Percentiles rank a stretch among this genome's conserved stretches.
Conservation (phyloP, 1,284 basidiomycete genomes). For the Malassezia obtusa region DNA sequence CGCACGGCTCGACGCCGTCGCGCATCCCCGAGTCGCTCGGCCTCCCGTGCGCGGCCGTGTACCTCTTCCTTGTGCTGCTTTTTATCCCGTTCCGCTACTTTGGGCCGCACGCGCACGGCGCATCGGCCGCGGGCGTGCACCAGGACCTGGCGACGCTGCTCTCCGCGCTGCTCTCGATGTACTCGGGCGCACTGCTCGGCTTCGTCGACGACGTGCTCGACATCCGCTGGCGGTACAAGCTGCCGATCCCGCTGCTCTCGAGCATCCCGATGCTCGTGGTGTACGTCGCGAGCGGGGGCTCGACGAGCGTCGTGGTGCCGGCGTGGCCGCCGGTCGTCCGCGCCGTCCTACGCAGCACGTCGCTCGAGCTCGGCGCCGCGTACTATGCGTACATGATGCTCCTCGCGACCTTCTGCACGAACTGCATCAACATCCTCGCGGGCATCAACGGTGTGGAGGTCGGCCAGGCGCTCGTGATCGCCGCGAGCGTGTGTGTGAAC, state of each 20-base stretch:
- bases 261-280: slow-evolving; percentile 89
- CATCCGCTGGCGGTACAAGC: slow-evolving; percentile 94
- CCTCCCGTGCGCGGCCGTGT: slow-evolving; percentile 76
- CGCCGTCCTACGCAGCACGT: slow-evolving; percentile 54
- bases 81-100: slow-evolving; percentile 46
- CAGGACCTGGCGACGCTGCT: slow-evolving; percentile 73
- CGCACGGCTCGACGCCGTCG: background rate
- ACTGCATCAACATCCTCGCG: slow-evolving; percentile 97
- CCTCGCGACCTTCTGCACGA: slow-evolving; percentile 91
- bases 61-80: slow-evolving; percentile 62
- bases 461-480: slow-evolving; percentile 83
- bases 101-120: slow-evolving; percentile 14
- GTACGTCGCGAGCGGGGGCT: slow-evolving; percentile 85
- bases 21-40: slow-evolving; percentile 83
- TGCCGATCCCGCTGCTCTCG: slow-evolving; percentile 87
- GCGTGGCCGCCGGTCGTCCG: slow-evolving; percentile 45
- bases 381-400: slow-evolving; percentile 96
- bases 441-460: slow-evolving; percentile 91
- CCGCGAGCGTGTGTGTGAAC: slow-evolving; percentile 77
- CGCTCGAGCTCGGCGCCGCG: slow-evolving; percentile 82
- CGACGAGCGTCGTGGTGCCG: slow-evolving; percentile 89
- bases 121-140: slow-evolving; percentile 4
- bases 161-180: slow-evolving; percentile 76
- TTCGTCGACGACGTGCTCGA: slow-evolving; percentile 97
- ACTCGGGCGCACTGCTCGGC: slow-evolving; percentile 85